Base-by-base conservation (phyloP, 225 moss, liverwort and hornwort species). In the Ulota crispa region DNA sequence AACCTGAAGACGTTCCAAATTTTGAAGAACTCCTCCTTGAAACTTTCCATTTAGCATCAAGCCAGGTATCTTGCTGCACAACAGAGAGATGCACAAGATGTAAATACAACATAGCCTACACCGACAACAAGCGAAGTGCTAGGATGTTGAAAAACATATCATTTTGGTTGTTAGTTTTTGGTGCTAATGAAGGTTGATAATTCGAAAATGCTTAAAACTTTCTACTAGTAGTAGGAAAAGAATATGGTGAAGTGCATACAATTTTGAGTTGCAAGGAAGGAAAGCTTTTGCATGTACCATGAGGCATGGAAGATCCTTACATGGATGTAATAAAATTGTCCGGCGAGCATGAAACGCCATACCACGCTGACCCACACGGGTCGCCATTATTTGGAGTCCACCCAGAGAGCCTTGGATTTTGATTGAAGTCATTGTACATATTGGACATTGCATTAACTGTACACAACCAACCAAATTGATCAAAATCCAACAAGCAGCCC, bases 311-410 rank as follows among this genome's bases (percentile, higher is more conserved):
- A 66, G 23, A 31, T 21, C 2, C 87, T 87, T 89, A 91, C 91
- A 91, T 83, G 18, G 87, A 81, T 53, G 68, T 83, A 43, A 91
- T 66, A 14, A 64, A 79, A 83, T 80, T 77, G 42, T 76, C 70
- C 0, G 79, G 67, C 34, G 89, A 87, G 70, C 91, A 91, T 12
- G 9, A 28, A 79, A 91, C 59, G 57, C 89, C 83, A 20, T 41
- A 60, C 91, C 91, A 91, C 8, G 3, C 4, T 18, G 81, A 12
- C 31, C 76, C 85, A 74, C 91, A 91, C 6, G 91, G 91, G 41
- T 91, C 91, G 31, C 89, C 91, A 63, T 80, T 82, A 27, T 73
- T 83, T 68, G 52, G 69, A 59, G 59, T 75, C 91, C 91, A 91
- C 28, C 85, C 85, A 11, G 83, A 79, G 28, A 91, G 85, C 59